These are phyloP conservation scores for Begonia masoniana DNA, from an alignment of 306 rosid species.

Conservation along the genomic window DNA sequence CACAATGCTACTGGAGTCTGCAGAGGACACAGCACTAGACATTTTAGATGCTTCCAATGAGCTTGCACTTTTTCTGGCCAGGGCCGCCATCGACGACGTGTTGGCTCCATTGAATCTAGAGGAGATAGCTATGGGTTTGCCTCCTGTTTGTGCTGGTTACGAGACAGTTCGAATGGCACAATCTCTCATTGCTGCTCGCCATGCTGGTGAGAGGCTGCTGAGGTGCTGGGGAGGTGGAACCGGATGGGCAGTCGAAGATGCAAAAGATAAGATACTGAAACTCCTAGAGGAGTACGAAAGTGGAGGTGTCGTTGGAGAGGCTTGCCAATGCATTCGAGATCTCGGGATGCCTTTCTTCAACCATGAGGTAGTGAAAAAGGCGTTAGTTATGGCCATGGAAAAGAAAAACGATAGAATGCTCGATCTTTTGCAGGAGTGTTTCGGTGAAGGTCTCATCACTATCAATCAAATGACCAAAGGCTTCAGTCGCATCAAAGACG, in stretches of 20 bases:
- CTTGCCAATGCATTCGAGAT: conserved; percentile 92
- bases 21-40: conserved; percentile 90
- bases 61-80: conserved; percentile 80
- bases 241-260: conserved; percentile 99
- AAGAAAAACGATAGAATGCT: conserved; percentile 87
- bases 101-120: conserved; percentile 83
- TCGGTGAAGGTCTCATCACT: conserved; percentile 79
- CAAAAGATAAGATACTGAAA: conserved; percentile 89
- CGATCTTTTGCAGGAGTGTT: conserved; percentile 78
- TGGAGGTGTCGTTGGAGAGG: conserved; percentile 77
- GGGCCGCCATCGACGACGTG: conserved; percentile 95
- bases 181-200: conserved; percentile 74
- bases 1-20: conserved; percentile 74
- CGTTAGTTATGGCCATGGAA: conserved; percentile 97
- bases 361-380: conserved; percentile 98
- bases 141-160: conserved; percentile 54
- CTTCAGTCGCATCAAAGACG: conserved; percentile 70
- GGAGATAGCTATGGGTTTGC: conserved; percentile 61
- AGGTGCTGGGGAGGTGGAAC: conserved; percentile 99
- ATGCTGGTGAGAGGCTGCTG: conserved; percentile 92
- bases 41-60: conserved; percentile 95
- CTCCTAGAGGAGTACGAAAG: conserved; percentile 94
- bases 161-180: conserved; percentile 83
- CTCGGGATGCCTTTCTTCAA: conserved; percentile 93
- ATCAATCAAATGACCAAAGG: conserved; percentile 90